A percentile compares a stretch with the other conserved stretches of the same genome.
Conservation (phyloP, 371 early-diverging fungal species). For the Apophysomyces sp. region DNA sequence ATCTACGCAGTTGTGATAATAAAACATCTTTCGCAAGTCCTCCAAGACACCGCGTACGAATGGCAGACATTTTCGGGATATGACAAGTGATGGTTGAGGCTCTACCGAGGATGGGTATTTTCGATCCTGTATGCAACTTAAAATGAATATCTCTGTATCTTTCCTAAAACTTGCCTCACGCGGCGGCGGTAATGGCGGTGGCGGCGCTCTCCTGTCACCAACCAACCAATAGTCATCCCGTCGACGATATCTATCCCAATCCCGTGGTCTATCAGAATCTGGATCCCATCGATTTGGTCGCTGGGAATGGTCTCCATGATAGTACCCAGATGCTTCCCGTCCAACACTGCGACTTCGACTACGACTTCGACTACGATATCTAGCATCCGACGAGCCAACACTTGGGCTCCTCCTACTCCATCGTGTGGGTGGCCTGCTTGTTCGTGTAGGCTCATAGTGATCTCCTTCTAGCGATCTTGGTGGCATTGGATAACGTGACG, state of each 20-base stretch:
- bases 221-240: slow-evolving; percentile 24
- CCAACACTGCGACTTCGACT: slow-evolving; percentile 38
- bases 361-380: slow-evolving; percentile 29
- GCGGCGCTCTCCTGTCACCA: slow-evolving; percentile 11
- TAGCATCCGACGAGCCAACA: slow-evolving; percentile 28
- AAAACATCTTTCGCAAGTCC: slow-evolving; percentile 38
- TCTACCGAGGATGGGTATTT: slow-evolving; percentile 5
- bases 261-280: slow-evolving; percentile 18
- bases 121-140: slow-evolving; percentile 3
- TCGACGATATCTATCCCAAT: slow-evolving; percentile 13
- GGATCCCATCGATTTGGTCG: slow-evolving; percentile 21
- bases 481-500: slow-evolving; percentile 26
- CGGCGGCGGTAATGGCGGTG: background rate
- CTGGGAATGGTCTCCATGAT: slow-evolving; percentile 1
- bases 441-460: slow-evolving; percentile 3
- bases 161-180: background rate
- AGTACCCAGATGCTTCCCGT: slow-evolving; percentile 11
- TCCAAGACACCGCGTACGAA: slow-evolving; percentile 53
- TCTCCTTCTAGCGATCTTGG: slow-evolving; percentile 24
- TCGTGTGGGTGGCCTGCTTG: slow-evolving; percentile 30
- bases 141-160: background rate
- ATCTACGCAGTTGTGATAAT: slow-evolving; percentile 40
- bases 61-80: slow-evolving; percentile 54
- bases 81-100: slow-evolving; percentile 43
- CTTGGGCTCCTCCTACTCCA: slow-evolving; percentile 47